Conservation (phyloP, 1,284 basidiomycete genomes). For the Lignosus rhinocerotis region DNA sequence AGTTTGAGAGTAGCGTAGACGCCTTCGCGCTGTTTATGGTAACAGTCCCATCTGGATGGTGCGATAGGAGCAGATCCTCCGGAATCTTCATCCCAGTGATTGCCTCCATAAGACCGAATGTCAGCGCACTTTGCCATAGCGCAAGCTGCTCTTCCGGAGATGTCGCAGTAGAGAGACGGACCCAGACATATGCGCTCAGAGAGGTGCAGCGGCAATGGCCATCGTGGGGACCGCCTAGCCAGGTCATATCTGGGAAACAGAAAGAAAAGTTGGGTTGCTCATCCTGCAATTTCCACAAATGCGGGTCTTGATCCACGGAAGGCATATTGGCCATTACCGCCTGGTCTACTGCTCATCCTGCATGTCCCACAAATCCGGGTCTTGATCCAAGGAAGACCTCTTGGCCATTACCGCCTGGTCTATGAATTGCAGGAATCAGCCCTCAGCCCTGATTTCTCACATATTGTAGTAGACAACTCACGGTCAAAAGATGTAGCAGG, state of each 20-base stretch:
- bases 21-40: not conserved
- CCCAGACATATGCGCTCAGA: not conserved
- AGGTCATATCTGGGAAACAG: conserved; percentile 3
- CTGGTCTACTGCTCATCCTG: too few relatives aligned
- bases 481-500: not conserved
- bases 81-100: conserved; percentile 2
- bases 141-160: not conserved
- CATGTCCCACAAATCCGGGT: too few relatives aligned
- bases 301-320: too few relatives aligned
- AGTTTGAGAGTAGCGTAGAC: not conserved
- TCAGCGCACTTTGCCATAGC: conserved; percentile 10
- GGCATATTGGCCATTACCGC: too few relatives aligned
- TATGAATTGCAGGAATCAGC: not conserved
- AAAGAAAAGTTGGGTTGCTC: too few relatives aligned
- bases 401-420: not conserved
- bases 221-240: conserved; percentile 4
- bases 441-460: not conserved
- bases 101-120: conserved; percentile 9
- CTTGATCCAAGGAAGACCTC: too few relatives aligned
- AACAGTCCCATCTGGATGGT: not conserved
- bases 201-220: not conserved
- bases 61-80: not conserved
- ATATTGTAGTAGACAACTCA: not conserved
- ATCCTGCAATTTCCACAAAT: too few relatives aligned
- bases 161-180: not conserved